Evolutionary conservation across 495 filamentous ascomycete genomes (phyloP), one percentile per base, ranked within the genome.

Genomic region (Collariella sp.): DNA sequence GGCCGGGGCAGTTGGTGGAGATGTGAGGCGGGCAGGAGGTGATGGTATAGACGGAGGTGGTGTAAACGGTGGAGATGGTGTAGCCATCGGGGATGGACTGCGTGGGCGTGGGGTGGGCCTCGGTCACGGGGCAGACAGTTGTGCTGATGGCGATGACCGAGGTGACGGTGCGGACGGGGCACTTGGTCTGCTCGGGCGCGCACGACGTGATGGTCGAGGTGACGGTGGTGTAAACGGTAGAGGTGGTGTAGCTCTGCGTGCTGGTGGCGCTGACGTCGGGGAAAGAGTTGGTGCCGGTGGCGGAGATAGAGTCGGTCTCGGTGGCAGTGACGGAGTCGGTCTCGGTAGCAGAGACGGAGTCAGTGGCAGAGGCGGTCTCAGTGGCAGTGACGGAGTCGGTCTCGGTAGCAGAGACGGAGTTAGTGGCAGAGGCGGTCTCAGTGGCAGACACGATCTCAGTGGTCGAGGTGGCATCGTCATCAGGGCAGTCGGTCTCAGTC

Each of bases 41-140:
- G 7, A 77, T 42, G 7, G 54, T 52, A 57, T 66, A 64, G 16
- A 68, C 58, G 20, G 46, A 59, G 33, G 62, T 67, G 18, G 62
- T 66, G 64, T 76, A 83, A n/a, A 83, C 69, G 35, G 82, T 83
- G 12, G 80, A 83, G 26, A 75, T 79, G 48, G 79, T 82, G 29
- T 70, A 72, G 40, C 67, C 57, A 9, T 54, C 41, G 62, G 43
- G 67, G 1, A 75, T 73, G 29, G 62, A 59, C 29, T 62, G 76
- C 12, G 80, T 83, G 26, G 69, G 60, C 19, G 16, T 66, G 55
- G 61, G 47, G 48, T 29, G 59, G 59, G 22, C 59, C 50, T 41
- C 70, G 43, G 67, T 67, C 10, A 81, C 76, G 31, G 83, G 79
- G 62, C 76, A 79, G 52, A 83, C 66, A 36, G 83, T 84, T 19